phyloP scores from a whole-genome alignment of 805 yeast genomes.

The Lachancea dasiensis region DNA sequence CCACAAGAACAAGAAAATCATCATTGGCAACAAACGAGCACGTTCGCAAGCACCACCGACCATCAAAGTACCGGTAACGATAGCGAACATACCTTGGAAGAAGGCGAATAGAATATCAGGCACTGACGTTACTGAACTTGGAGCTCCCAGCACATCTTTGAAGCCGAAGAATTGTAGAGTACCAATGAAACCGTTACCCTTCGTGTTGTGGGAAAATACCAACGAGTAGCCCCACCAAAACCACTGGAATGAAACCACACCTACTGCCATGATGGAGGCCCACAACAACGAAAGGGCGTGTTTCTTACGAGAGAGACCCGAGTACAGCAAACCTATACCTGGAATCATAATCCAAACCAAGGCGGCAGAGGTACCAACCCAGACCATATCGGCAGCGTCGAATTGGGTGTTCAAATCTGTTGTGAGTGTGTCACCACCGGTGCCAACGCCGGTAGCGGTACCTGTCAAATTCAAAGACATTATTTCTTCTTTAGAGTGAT shows the following conservation, averaged over 20 bases:
- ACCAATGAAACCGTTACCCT: constrained; percentile 67
- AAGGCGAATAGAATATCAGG: constrained; percentile 89
- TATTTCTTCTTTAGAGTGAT: neutral
- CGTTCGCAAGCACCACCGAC: constrained; percentile 98
- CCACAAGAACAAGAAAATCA: constrained; percentile 92
- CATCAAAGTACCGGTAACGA: constrained; percentile 88
- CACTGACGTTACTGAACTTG: constrained; percentile 56
- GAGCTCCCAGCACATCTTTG: constrained; percentile 76
- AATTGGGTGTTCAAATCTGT: constrained; percentile 66
- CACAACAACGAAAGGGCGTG: constrained; percentile 92
- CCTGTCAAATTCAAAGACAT: constrained; percentile 34
- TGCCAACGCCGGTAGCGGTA: constrained; percentile 52
- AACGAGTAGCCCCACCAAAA: constrained; percentile 97
- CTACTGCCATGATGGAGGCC: constrained; percentile 88
- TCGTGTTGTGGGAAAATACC: constrained; percentile 65
- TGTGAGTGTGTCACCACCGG: constrained; percentile 77
- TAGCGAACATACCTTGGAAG: constrained; percentile 96
- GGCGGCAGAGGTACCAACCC: constrained; percentile 72
- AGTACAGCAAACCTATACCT: constrained; percentile 88
- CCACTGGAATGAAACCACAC: constrained; percentile 89
- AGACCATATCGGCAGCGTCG: constrained; percentile 73
- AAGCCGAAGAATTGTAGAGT: constrained; percentile 74
- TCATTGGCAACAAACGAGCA: constrained; percentile 93
- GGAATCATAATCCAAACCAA: constrained; percentile 96
- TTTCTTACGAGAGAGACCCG: constrained; percentile 90